Percentiles rank a stretch among this genome's conserved stretches.
Evolutionary conservation across 305 asterid species (phyloP).

Genomic region (Plantago coronopus): DNA sequence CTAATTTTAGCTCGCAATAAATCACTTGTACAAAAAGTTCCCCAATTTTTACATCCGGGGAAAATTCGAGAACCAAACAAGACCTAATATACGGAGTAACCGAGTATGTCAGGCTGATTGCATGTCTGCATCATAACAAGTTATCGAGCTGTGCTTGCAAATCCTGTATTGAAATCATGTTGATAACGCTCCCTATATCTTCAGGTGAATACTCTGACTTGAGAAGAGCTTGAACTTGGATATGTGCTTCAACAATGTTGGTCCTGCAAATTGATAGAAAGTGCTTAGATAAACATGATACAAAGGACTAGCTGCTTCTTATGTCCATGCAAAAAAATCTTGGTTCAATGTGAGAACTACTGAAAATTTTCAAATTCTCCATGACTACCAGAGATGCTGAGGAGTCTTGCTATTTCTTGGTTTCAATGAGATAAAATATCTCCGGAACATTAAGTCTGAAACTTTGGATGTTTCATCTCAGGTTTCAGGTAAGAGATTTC

Average conservation of each 20-base stretch:
- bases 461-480: not conserved
- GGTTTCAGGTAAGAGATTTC: not conserved
- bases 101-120: too few species aligned
- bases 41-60: too few species aligned
- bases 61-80: too few species aligned
- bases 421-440: too few species aligned
- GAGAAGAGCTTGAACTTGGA: constrained; percentile 69
- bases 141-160: constrained; percentile 77
- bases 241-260: constrained; percentile 83
- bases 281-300: too few species aligned
- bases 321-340: not conserved
- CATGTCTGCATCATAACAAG: constrained; percentile 37
- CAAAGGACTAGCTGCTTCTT: not conserved
- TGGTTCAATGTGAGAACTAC: not conserved
- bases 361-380: not conserved
- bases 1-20: too few species aligned
- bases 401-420: not conserved
- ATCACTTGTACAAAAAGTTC: too few species aligned
- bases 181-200: constrained; percentile 48
- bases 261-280: constrained; percentile 64
- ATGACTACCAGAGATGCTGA: not conserved
- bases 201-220: constrained; percentile 68
- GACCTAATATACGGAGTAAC: too few species aligned
- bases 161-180: constrained; percentile 55
- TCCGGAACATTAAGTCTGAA: too few species aligned